Conservation (phyloP, 768 basidiomycete genomes). For the Hemileccinum impolitum region DNA sequence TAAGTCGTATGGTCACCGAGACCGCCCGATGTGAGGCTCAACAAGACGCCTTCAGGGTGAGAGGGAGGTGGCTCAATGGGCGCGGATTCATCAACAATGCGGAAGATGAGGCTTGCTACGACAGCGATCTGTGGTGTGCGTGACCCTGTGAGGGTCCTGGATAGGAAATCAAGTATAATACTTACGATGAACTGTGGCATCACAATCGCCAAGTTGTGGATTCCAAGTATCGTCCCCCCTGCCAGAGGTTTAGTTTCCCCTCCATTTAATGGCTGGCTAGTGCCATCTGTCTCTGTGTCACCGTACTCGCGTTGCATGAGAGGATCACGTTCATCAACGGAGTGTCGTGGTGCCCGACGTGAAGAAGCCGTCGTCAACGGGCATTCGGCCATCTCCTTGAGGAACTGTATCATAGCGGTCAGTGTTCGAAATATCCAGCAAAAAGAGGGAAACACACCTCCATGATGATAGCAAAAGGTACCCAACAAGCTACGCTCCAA, state of each 20-base stretch:
- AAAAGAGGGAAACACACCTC: constrained; percentile 65
- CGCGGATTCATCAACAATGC: constrained; percentile 58
- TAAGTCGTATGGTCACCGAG: constrained; percentile 53
- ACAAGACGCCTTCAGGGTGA: constrained; percentile 34
- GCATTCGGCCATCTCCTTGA: constrained; percentile 64
- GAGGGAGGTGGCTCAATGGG: constrained; percentile 11
- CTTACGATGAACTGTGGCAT: constrained; percentile 91
- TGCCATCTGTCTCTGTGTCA: constrained; percentile 41
- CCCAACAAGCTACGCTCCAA: constrained; percentile 99
- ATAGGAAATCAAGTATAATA: constrained; percentile 11
- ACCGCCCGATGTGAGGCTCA: constrained; percentile 4
- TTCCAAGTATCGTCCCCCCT: constrained; percentile 90
- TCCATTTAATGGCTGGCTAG: constrained; percentile 21
- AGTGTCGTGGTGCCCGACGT: constrained; percentile 29
- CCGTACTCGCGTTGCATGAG: constrained; percentile 52
- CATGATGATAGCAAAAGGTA: constrained; percentile 97
- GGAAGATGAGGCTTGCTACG: constrained; percentile 85
- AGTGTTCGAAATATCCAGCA: neutral
- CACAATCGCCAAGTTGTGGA: constrained; percentile 94
- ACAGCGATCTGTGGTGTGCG: constrained; percentile 65
- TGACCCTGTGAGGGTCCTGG: neutral
- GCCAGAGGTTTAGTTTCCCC: constrained; percentile 51
- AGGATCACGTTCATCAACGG: constrained; percentile 42
- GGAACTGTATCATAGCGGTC: constrained; percentile 41
- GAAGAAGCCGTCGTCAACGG: constrained; percentile 16